Percentiles rank a stretch among this genome's conserved stretches.
Conservation (phyloP, 1,139 yeast genomes). For the Oligophagozyma castellii region DNA sequence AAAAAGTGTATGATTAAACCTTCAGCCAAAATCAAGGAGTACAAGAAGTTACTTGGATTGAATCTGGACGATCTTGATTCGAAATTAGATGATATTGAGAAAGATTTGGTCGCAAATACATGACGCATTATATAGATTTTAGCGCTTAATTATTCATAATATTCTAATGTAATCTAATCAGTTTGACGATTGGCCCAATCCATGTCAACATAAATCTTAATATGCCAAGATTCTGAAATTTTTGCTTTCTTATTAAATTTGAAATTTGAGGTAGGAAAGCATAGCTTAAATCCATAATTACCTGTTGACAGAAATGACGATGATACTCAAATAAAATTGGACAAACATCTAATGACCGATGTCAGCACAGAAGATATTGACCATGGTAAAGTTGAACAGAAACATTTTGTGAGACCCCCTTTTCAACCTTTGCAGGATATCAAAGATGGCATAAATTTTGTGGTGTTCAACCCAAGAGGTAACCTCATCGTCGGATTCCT, state of each 20-base stretch:
- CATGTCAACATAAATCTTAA: too few relatives aligned
- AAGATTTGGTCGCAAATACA: constrained; percentile 17
- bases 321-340: too few relatives aligned
- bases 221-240: too few relatives aligned
- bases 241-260: too few relatives aligned
- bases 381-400: not conserved
- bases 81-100: constrained; percentile 43
- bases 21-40: constrained; percentile 53
- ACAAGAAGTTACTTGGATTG: constrained; percentile 67
- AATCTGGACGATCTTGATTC: constrained; percentile 70
- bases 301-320: too few relatives aligned
- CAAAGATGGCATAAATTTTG: constrained; percentile 28
- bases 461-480: constrained; percentile 36
- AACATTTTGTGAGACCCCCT: constrained; percentile 13
- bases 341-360: too few relatives aligned
- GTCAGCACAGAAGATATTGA: too few relatives aligned
- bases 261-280: too few relatives aligned
- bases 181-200: too few relatives aligned
- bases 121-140: not conserved
- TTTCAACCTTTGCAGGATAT: constrained; percentile 33
- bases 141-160: too few relatives aligned
- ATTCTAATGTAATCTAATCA: too few relatives aligned
- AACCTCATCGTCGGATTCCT: constrained; percentile 35
- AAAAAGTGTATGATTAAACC: constrained; percentile 25
- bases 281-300: too few relatives aligned